phyloP scores from a whole-genome alignment of 1,284 basidiomycete species.

The Schizophyllum commune region DNA sequence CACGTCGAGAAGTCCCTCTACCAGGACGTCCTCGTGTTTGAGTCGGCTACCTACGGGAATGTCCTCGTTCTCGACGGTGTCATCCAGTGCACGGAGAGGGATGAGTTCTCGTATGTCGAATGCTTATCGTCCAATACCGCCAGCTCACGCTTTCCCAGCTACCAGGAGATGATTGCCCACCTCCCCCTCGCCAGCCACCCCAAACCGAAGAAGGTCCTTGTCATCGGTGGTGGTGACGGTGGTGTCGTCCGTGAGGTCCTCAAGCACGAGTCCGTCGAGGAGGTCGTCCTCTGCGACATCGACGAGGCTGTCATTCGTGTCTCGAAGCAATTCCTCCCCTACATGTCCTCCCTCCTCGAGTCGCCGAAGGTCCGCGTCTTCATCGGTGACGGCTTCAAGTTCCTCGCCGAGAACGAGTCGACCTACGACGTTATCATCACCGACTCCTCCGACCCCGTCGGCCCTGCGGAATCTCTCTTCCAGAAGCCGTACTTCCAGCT shows the following conservation, averaged over 20 bases:
- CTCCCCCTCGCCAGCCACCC: conserved; percentile 93
- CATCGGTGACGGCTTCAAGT: conserved; percentile 97
- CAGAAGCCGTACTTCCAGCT: conserved; percentile 97
- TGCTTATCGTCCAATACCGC: conserved; percentile 1
- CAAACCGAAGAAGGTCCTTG: conserved; percentile 92
- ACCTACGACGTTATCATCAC: conserved; percentile 99
- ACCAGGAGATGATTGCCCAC: conserved; percentile 99
- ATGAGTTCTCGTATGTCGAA: conserved; percentile 92
- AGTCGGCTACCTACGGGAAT: conserved; percentile 92
- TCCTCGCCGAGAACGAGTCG: conserved; percentile 83
- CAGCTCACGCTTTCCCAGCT: conserved; percentile 38
- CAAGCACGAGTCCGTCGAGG: conserved; percentile 88
- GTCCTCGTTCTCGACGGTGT: conserved; percentile 95
- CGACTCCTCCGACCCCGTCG: conserved; percentile 97
- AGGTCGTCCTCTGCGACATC: conserved; percentile 96
- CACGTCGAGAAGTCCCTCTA: conserved; percentile 91
- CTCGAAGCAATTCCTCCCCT: conserved; percentile 88
- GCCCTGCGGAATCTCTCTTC: conserved; percentile 92
- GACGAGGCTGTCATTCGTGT: conserved; percentile 98
- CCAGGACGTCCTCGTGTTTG: conserved; percentile 95
- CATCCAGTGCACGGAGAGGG: conserved; percentile 95
- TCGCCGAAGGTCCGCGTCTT: conserved; percentile 84
- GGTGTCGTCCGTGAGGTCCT: conserved; percentile 97
- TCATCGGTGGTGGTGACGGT: conserved; percentile 95
- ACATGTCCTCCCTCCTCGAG: conserved; percentile 85